Evolutionary conservation across 495 filamentous ascomycete genomes (phyloP), one percentile per base, ranked within the genome.

Genomic region (Hyaloscypha variabilis): DNA sequence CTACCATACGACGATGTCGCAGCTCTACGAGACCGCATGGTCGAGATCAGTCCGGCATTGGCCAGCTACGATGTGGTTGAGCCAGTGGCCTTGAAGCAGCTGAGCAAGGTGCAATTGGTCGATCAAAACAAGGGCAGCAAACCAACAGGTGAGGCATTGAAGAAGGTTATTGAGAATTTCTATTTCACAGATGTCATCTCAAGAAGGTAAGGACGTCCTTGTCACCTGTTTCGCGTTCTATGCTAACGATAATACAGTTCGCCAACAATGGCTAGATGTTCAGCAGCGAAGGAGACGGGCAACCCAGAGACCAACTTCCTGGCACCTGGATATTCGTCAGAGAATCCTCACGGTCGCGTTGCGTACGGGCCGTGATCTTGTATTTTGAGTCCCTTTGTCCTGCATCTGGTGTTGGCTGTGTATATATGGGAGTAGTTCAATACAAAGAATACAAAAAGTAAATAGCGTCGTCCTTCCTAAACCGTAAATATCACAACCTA

Each of bases 161-260:
- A 85, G 81, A 90, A 88, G 78, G 87, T 90, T 29, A 91, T 99
- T 67, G 86, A 97, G 69, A 91, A 99, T 76, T 99, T 98, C 78
- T 99, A 90, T 80, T 97, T 99, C 75, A 99, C 95, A 66, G 95
- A 99, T 77, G 85, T 88, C 24, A 97, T 99, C 73, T 95, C 92
- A 13, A 89, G 96, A 82, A 96, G 92, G 92, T 94, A 78, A 73
- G 85, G 74, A 8, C 11, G 46, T 60, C 51, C 19, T 21, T 67
- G 36, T 42, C 34, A 1, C 6, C 21, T 39, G 42, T 5, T 42
- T 24, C 3, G 21, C 4, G 54, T 8, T 0, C 0, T 59, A 23
- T 59, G 58, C 46, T 72, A 77, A 85, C 69, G 78, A 49, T 56
- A 34, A 63, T 29, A 13, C 69, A 96, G 92, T 78, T 96, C 92